Conservation (phyloP, 768 basidiomycete species). For the Mycena metata region DNA sequence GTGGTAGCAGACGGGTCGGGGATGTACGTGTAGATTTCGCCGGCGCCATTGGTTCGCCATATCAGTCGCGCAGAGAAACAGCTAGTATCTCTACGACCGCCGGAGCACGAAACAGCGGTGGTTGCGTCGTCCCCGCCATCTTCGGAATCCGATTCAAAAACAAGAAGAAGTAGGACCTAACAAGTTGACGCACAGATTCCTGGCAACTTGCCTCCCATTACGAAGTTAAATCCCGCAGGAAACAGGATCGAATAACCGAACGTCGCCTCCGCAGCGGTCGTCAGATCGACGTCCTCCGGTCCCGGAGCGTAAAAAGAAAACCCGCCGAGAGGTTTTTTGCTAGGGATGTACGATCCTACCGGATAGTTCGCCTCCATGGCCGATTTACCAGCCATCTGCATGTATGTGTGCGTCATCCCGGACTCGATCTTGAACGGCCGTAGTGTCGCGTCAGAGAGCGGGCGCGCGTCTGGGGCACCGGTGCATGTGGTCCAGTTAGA, state of each 20-base stretch:
- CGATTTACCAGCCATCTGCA: constrained; percentile 60
- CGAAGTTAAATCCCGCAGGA: constrained; percentile 70
- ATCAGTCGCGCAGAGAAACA: constrained; percentile 80
- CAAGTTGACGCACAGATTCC: constrained; percentile 68
- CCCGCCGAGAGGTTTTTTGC: constrained; percentile 63
- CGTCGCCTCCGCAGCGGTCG: constrained; percentile 72
- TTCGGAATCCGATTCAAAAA: constrained; percentile 40
- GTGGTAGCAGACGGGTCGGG: constrained; percentile 56
- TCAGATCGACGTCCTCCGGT: constrained; percentile 63
- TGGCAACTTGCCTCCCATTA: constrained; percentile 79
- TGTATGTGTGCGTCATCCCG: constrained; percentile 55
- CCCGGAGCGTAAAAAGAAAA: constrained; percentile 81
- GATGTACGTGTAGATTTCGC: constrained; percentile 81
- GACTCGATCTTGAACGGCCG: constrained; percentile 53
- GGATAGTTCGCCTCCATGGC: constrained; percentile 68
- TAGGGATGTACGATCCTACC: constrained; percentile 68
- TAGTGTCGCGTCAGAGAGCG: constrained; percentile 60
- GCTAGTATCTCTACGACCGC: constrained; percentile 66
- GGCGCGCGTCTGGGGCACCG: constrained; percentile 47
- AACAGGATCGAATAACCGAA: constrained; percentile 75
- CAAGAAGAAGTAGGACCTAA: constrained; percentile 1
- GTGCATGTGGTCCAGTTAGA: constrained; percentile 60
- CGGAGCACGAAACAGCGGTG: constrained; percentile 68
- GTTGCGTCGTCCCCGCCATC: constrained; percentile 68
- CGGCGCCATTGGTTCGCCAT: constrained; percentile 71